Conservation (phyloP, 2,329 filamentous ascomycete genomes). For the Pseudomassariella vexata region DNA sequence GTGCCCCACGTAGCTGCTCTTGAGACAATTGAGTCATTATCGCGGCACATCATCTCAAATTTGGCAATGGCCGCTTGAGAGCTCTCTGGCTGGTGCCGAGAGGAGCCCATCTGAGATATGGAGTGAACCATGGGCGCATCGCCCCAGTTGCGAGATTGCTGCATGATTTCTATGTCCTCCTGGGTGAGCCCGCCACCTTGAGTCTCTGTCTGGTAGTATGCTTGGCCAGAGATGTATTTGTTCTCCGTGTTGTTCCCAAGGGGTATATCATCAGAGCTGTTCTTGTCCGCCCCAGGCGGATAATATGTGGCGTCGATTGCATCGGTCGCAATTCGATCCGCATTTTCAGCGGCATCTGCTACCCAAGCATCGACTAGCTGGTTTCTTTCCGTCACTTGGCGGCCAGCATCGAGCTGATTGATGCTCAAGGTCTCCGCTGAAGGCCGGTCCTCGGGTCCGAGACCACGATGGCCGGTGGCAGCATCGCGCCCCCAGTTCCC, state of each 20-base stretch:
- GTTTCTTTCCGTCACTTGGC: slow-evolving; percentile 40
- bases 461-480: slow-evolving; percentile 35
- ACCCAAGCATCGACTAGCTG: slow-evolving; percentile 47
- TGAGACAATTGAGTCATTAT: slow-evolving; percentile 55
- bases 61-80: slow-evolving; percentile 48
- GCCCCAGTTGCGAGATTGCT: slow-evolving; percentile 41
- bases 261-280: slow-evolving; percentile 35
- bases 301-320: slow-evolving; percentile 7
- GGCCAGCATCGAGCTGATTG: slow-evolving; percentile 40
- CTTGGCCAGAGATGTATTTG: slow-evolving; percentile 39
- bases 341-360: slow-evolving; percentile 16
- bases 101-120: slow-evolving; percentile 30
- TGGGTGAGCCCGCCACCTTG: slow-evolving; percentile 33
- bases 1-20: slow-evolving; percentile 67
- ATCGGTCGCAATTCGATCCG: slow-evolving; percentile 8
- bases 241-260: slow-evolving; percentile 45
- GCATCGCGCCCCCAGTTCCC: slow-evolving; percentile 35
- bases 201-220: slow-evolving; percentile 37
- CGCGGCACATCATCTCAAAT: slow-evolving; percentile 45
- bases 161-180: slow-evolving; percentile 45
- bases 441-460: slow-evolving; percentile 40
- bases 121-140: slow-evolving; percentile 40
- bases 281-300: slow-evolving; percentile 23
- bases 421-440: slow-evolving; percentile 38
- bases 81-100: slow-evolving; percentile 39